Evolutionary conservation across 495 filamentous ascomycete species (phyloP).

Genomic region (Lophium mytilinum): DNA sequence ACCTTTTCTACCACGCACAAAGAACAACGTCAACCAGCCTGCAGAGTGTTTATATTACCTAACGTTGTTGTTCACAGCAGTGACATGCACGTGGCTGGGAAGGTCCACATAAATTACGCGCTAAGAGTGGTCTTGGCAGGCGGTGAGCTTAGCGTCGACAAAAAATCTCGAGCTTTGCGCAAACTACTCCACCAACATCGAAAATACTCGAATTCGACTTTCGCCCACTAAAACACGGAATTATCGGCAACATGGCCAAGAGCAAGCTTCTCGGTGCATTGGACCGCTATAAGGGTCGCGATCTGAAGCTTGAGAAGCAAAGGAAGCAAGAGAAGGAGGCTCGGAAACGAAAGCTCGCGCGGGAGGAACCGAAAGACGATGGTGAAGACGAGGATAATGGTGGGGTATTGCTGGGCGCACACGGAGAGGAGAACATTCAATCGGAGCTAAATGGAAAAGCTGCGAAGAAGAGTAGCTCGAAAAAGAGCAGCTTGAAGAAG

Average conservation of each 20-base stretch:
- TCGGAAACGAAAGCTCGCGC: conserved; percentile 12
- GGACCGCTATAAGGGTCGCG: conserved; percentile 43
- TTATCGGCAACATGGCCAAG: conserved; percentile 19
- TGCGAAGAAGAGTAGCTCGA: conserved; percentile 18
- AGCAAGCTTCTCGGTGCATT: conserved; percentile 30
- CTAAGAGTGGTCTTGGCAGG: no score
- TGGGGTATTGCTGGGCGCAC: not conserved
- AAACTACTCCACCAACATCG: no score
- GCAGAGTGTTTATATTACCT: no score
- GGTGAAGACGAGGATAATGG: conserved; percentile 31
- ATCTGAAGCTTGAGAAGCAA: conserved; percentile 61
- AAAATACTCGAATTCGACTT: no score
- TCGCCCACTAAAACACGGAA: no score
- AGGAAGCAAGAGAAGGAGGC: conserved; percentile 46
- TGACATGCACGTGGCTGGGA: no score
- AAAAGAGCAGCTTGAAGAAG: conserved; percentile 1
- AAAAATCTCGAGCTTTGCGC: no score
- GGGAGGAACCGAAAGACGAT: conserved; percentile 29
- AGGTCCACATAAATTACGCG: no score
- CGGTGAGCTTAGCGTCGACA: no score
- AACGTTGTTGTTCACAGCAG: no score
- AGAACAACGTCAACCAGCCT: no score
- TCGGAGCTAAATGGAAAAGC: conserved; percentile 8
- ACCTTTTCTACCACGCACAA: no score
- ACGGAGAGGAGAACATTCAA: not conserved